These are phyloP conservation scores for Cinchona pubescens DNA, from an alignment of 257 asterid genomes.

Conservation along the genomic window DNA sequence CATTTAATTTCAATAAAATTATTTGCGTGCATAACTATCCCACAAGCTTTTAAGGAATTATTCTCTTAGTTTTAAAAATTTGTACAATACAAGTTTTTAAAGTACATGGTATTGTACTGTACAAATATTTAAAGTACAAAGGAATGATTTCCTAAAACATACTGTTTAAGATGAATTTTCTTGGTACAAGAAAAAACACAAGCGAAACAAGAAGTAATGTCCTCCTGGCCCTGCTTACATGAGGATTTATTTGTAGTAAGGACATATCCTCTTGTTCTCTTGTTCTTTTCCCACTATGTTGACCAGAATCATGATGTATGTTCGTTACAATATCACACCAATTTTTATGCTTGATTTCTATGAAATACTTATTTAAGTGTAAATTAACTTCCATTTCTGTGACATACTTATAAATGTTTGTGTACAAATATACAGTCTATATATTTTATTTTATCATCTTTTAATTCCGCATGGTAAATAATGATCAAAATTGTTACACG, in stretches of 20 bases:
- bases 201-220: not conserved
- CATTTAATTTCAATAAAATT: too few relatives aligned
- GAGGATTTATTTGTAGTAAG: not conserved
- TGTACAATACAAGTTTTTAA: too few relatives aligned
- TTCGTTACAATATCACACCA: not conserved
- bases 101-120: too few relatives aligned
- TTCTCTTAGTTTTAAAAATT: too few relatives aligned
- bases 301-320: not conserved
- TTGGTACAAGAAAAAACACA: not conserved
- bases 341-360: not conserved
- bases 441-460: not conserved
- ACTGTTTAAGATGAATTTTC: not conserved
- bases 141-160: too few relatives aligned
- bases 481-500: not conserved
- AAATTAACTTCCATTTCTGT: not conserved
- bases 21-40: too few relatives aligned
- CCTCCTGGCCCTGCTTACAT: not conserved
- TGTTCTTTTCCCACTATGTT: not conserved
- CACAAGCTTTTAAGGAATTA: too few relatives aligned
- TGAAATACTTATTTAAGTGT: not conserved
- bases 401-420: not conserved
- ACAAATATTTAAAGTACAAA: too few relatives aligned
- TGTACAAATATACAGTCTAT: not conserved
- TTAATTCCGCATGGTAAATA: not conserved
- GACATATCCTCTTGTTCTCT: not conserved